Evolutionary conservation across 495 filamentous ascomycete genomes (phyloP).

Genomic region (Glonium stellatum): DNA sequence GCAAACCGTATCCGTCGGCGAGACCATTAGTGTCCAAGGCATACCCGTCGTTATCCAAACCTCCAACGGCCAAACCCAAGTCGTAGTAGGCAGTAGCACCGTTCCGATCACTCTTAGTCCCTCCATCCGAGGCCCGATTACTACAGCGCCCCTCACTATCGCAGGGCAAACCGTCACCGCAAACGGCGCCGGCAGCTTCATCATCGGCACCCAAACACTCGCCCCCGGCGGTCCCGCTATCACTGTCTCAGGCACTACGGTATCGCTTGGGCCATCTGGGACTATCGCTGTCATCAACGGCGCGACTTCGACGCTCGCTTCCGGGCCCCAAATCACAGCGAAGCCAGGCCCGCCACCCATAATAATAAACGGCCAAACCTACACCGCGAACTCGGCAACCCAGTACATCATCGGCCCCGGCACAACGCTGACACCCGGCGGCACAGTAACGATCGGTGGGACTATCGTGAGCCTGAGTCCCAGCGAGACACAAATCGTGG

Average conservation of each 20-base stretch:
- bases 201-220: slow-evolving; percentile 22
- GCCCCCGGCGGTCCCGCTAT: slow-evolving; percentile 21
- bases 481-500: slow-evolving; percentile 10
- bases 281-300: slow-evolving; percentile 22
- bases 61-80: slow-evolving; percentile 8
- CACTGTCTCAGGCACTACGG: slow-evolving; percentile 21
- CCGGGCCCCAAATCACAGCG: background rate
- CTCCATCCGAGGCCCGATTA: slow-evolving; percentile 3
- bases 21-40: slow-evolving; percentile 21
- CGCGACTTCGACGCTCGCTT: slow-evolving; percentile 8
- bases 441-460: slow-evolving; percentile 13
- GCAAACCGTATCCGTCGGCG: slow-evolving; percentile 13
- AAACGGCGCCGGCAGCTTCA: slow-evolving; percentile 5
- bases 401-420: slow-evolving; percentile 20
- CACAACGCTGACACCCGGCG: slow-evolving; percentile 24
- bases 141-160: slow-evolving; percentile 10
- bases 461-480: slow-evolving; percentile 16
- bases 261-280: slow-evolving; percentile 23
- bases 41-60: slow-evolving; percentile 22
- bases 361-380: slow-evolving; percentile 9
- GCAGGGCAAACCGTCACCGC: slow-evolving; percentile 12
- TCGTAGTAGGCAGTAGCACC: slow-evolving; percentile 11
- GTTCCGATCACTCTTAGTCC: slow-evolving; percentile 1
- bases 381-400: slow-evolving; percentile 21
- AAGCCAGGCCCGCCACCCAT: slow-evolving; percentile 11